Conservation (phyloP, 2,329 filamentous ascomycete species). For the Beauveria asiatica region DNA sequence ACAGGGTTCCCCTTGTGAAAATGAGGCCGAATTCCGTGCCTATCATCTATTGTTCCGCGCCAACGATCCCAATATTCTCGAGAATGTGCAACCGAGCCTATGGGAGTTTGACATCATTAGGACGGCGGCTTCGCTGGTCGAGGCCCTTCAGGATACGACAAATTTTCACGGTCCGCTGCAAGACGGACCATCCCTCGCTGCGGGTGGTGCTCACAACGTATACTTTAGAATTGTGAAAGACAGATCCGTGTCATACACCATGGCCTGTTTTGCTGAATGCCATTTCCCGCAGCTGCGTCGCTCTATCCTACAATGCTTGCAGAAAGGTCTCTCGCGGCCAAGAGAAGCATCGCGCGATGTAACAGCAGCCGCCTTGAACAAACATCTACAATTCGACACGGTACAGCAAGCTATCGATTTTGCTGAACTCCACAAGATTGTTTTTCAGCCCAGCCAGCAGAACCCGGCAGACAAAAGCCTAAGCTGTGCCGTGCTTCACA, state of each 20-base stretch:
- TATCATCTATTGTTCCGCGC: conserved; percentile 58
- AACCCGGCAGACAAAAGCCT: conserved; percentile 26
- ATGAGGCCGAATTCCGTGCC: conserved; percentile 58
- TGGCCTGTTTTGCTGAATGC: conserved; percentile 62
- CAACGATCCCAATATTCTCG: conserved; percentile 47
- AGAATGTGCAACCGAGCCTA: conserved; percentile 41
- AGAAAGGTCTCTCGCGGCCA: conserved; percentile 46
- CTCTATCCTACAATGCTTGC: conserved; percentile 46
- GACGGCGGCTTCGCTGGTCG: conserved; percentile 51
- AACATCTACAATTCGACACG: conserved; percentile 57
- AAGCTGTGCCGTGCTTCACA: conserved; percentile 37
- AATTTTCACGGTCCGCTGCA: conserved; percentile 49
- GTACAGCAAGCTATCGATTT: conserved; percentile 58
- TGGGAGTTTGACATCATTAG: conserved; percentile 50
- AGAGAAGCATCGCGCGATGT: conserved; percentile 52
- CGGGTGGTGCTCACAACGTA: conserved; percentile 40
- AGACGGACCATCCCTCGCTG: conserved; percentile 38
- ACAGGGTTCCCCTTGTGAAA: conserved; percentile 48
- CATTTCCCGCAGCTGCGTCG: conserved; percentile 55
- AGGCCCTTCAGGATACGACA: conserved; percentile 50
- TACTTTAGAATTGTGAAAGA: conserved; percentile 54
- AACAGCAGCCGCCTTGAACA: conserved; percentile 46
- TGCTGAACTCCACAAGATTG: conserved; percentile 48
- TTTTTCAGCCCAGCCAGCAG: conserved; percentile 34
- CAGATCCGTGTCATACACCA: conserved; percentile 53